Evolutionary conservation across 805 yeast genomes (phyloP).

Genomic region (Myxozyma neglecta): DNA sequence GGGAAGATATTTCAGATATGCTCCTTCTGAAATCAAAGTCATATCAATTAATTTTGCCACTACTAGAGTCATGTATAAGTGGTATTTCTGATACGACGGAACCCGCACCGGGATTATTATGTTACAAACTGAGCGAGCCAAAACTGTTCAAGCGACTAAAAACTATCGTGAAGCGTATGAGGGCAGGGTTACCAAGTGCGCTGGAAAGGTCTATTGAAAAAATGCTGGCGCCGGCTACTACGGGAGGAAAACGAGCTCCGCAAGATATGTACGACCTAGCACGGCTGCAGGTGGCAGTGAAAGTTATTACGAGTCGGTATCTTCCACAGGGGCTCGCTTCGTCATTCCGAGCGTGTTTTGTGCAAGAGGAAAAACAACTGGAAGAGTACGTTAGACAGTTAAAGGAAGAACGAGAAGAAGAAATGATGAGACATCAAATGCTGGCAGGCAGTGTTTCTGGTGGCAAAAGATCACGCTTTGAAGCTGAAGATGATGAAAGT

Average conservation of each 20-base stretch:
- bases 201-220: constrained; percentile 13
- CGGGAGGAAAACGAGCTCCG: constrained; percentile 18
- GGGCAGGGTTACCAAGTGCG: constrained; percentile 18
- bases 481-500: constrained; percentile 19
- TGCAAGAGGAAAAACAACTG: constrained; percentile 32
- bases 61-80: constrained; percentile 4
- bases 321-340: constrained; percentile 28
- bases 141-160: constrained; percentile 15
- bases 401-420: constrained; percentile 26
- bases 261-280: constrained; percentile 24
- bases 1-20: constrained; percentile 26
- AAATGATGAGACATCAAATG: constrained; percentile 28
- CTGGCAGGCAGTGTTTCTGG: constrained; percentile 15
- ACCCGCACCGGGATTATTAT: constrained; percentile 13
- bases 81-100: constrained; percentile 14
- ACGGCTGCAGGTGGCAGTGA: constrained; percentile 26
- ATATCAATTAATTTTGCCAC: not conserved
- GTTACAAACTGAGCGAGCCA: constrained; percentile 18
- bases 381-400: constrained; percentile 29
- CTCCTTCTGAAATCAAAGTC: not conserved
- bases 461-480: constrained; percentile 12
- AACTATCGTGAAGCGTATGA: not conserved
- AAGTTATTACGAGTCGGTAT: constrained; percentile 34
- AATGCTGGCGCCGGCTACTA: constrained; percentile 14
- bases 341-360: not conserved